Percentiles rank a stretch among this genome's conserved stretches.
phyloP scores from a whole-genome alignment of 2,329 filamentous ascomycete genomes.

The Byssothecium circinans region DNA sequence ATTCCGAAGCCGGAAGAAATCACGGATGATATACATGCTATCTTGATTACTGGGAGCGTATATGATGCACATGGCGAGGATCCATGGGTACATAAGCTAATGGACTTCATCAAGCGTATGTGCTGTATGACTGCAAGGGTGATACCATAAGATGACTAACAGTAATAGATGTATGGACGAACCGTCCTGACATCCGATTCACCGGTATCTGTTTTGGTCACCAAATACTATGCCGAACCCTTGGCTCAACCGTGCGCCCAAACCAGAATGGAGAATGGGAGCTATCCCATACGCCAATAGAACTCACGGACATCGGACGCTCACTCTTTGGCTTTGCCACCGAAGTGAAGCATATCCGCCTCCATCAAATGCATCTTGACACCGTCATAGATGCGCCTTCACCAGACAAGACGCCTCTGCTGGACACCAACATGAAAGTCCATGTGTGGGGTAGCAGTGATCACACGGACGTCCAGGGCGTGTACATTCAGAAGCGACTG shows the following conservation, averaged over 20 bases:
- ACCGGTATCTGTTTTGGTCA: conserved; percentile 54
- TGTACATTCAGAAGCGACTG: conserved; percentile 50
- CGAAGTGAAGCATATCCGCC: conserved; percentile 36
- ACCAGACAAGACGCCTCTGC: conserved; percentile 19
- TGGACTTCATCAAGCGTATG: conserved; percentile 50
- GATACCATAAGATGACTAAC: background rate
- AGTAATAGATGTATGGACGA: conserved; percentile 52
- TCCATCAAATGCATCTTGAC: conserved; percentile 55
- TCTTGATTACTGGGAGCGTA: conserved; percentile 52
- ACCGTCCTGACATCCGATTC: conserved; percentile 55
- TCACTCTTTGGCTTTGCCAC: conserved; percentile 44
- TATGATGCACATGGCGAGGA: conserved; percentile 53
- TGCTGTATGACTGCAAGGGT: background rate
- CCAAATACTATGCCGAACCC: conserved; percentile 49
- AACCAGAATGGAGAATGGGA: conserved; percentile 50
- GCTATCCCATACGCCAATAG: conserved; percentile 48
- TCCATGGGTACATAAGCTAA: conserved; percentile 48
- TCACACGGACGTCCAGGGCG: conserved; percentile 49
- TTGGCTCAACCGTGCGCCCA: conserved; percentile 45
- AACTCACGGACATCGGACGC: conserved; percentile 45
- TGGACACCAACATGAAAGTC: conserved; percentile 45
- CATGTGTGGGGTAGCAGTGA: conserved; percentile 54
- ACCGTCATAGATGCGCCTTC: conserved; percentile 44
- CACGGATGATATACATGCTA: conserved; percentile 46
- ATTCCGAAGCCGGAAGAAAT: conserved; percentile 55